Base-by-base conservation (phyloP, 108 stramenopile genomes). In the Cyclotella atomus region DNA sequence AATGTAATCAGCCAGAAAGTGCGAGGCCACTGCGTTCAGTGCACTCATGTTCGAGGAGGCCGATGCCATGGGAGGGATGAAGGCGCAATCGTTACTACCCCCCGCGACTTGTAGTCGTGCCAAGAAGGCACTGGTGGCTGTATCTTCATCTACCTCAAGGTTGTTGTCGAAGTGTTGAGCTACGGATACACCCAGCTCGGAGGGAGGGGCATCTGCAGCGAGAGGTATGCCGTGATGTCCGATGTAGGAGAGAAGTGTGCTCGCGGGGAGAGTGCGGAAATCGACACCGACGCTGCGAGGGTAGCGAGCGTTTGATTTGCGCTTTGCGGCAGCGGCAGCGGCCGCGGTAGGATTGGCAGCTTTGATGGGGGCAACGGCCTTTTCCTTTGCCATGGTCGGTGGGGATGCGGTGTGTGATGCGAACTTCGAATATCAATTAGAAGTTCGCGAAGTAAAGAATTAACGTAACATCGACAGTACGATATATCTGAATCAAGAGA, bases 161-260 rank as follows among this genome's bases (percentile, higher is more conserved):
- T 63, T 64, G 14, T 63, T 64, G 55, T 94, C 92, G 84, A 96
- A 96, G 71, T 96, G 93, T n/a, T 89, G 87, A 1, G 96, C 96
- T 14, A 95, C 92, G 4, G 89, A 88, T 32, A 91, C 89, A 28
- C 91, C 91, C 57, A 96, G 68, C 79, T 96, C 96, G 29, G 87
- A 85, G 0, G 87, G 89, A 19, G 93, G 90, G 34, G 96, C 93
- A 64, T 92, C 92, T 45, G 87, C 54, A 25, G 85, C 83, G 36
- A 93, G 81, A 56, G 73, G 61, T 16, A 96, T 87, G 90, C 88
- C 90, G 73, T 95, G 89, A 68, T 95, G 94, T 67, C 92, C 91
- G 75, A 95, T 93, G 77, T 95, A 95, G 41, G 84, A 78, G 30
- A 91, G 81, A 61, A 91, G 83, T n/a, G 90, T 95, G 54, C 88